A percentile compares a stretch with the other conserved stretches of the same genome.
Evolutionary conservation across 2,329 filamentous ascomycete genomes (phyloP).

Genomic region (Ceratocystis harringtonii): DNA sequence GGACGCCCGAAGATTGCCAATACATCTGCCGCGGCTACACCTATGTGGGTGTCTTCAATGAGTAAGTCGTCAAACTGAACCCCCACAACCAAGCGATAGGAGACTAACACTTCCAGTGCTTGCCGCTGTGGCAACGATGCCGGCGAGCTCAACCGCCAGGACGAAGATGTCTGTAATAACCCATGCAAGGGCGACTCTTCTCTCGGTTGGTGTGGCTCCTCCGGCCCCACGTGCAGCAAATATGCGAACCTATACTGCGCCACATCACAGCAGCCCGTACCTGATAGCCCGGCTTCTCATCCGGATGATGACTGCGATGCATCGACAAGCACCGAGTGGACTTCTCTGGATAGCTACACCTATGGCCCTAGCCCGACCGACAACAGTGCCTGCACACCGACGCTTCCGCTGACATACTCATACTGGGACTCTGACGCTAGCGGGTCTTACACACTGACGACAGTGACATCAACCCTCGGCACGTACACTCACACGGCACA

Average conservation of each 20-base stretch:
- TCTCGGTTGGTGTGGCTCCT: slow-evolving; percentile 16
- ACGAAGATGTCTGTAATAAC: slow-evolving; percentile 17
- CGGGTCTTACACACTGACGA: slow-evolving; percentile 9
- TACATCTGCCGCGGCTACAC: slow-evolving; percentile 15
- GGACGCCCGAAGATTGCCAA: slow-evolving; percentile 18
- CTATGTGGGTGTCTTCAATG: slow-evolving; percentile 17
- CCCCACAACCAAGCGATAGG: too few species aligned
- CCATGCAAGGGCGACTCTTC: slow-evolving; percentile 15
- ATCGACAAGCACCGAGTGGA: neutral
- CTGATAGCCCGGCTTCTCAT: neutral
- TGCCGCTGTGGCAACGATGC: slow-evolving; percentile 17
- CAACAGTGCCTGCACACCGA: neutral
- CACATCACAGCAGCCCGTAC: slow-evolving; percentile 1
- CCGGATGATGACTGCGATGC: neutral
- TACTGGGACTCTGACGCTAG: neutral
- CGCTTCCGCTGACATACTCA: neutral
- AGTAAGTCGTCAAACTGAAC: slow-evolving; percentile 10
- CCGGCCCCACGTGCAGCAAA: slow-evolving; percentile 7
- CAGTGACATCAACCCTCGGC: slow-evolving; percentile 13
- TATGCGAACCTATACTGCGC: slow-evolving; percentile 17
- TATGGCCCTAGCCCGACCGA: slow-evolving; percentile 1
- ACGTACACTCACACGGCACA: slow-evolving; percentile 11
- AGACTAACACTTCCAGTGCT: slow-evolving; percentile 8
- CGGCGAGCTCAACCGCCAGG: slow-evolving; percentile 13
- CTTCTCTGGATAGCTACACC: slow-evolving; percentile 7